These are phyloP conservation scores for Nasturtium officinale DNA, from an alignment of 345 rosid genomes.

Conservation along the genomic window DNA sequence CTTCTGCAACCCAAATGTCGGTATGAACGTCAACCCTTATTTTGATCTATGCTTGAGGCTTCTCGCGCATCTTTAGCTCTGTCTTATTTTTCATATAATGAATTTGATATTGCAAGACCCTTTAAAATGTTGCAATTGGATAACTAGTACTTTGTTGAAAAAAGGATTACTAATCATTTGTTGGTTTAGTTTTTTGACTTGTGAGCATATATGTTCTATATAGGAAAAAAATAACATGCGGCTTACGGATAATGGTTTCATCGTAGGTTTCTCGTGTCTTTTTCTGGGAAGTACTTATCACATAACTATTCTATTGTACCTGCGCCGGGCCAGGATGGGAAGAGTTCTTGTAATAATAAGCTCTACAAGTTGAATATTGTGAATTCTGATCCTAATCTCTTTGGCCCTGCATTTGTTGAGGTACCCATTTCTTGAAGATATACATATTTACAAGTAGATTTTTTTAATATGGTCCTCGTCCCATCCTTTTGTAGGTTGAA, in stretches of 20 bases:
- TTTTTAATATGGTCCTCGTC: constrained; percentile 8
- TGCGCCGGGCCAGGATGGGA: constrained; percentile 46
- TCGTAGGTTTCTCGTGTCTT: constrained; percentile 88
- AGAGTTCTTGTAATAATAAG: constrained; percentile 54
- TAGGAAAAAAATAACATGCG: constrained; percentile 2
- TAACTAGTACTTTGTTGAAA: not conserved
- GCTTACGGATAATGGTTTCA: constrained; percentile 26
- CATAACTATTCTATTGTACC: constrained; percentile 59
- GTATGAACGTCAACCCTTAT: constrained; percentile 46
- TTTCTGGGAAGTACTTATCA: constrained; percentile 81
- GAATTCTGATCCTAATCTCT: constrained; percentile 57
- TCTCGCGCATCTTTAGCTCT: not conserved
- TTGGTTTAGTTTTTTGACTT: constrained; percentile 18
- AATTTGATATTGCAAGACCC: constrained; percentile 24
- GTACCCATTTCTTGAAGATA: constrained; percentile 42
- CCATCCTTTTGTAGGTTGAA: constrained; percentile 66
- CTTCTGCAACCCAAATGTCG: constrained; percentile 70
- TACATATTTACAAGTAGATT: not conserved
- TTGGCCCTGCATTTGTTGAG: constrained; percentile 98
- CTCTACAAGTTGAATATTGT: constrained; percentile 63
- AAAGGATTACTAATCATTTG: not conserved
- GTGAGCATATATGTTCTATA: constrained; percentile 15
- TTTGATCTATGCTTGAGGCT: constrained; percentile 14
- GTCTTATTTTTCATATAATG: constrained; percentile 2
- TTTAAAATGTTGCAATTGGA: constrained; percentile 8